Evolutionary conservation across 2,329 filamentous ascomycete species (phyloP).

Genomic region (Alternaria ethzedia): DNA sequence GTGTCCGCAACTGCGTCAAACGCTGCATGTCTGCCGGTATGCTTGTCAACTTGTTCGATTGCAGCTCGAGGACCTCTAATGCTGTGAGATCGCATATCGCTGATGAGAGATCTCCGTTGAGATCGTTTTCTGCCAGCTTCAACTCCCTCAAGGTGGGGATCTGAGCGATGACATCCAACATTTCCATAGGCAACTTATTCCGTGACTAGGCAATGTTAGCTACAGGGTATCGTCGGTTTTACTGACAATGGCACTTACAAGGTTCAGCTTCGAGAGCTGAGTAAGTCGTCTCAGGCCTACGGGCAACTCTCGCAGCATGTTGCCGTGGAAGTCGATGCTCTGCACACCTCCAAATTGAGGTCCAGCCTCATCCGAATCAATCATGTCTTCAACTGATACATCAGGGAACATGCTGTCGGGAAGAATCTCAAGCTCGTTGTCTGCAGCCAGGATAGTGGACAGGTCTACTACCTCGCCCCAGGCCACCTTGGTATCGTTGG

Average conservation of each 20-base stretch:
- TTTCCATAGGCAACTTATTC: slow-evolving; percentile 77
- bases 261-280: slow-evolving; percentile 78
- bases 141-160: slow-evolving; percentile 77
- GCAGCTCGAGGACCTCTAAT: slow-evolving; percentile 82
- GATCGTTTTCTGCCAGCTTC: slow-evolving; percentile 65
- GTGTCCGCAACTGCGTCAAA: slow-evolving; percentile 71
- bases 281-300: slow-evolving; percentile 75
- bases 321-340: slow-evolving; percentile 84
- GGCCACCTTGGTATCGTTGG: slow-evolving; percentile 65
- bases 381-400: slow-evolving; percentile 57
- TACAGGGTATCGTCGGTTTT: neutral
- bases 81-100: slow-evolving; percentile 69
- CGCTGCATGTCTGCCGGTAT: slow-evolving; percentile 72
- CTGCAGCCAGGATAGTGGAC: slow-evolving; percentile 81
- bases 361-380: slow-evolving; percentile 68
- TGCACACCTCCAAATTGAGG: slow-evolving; percentile 85
- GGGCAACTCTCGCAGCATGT: slow-evolving; percentile 74
- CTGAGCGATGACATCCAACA: slow-evolving; percentile 75
- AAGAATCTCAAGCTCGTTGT: slow-evolving; percentile 82
- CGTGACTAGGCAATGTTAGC: slow-evolving; percentile 64
- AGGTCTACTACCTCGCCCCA: slow-evolving; percentile 95
- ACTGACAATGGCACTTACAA: slow-evolving; percentile 60
- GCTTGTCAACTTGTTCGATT: slow-evolving; percentile 76
- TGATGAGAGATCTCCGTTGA: slow-evolving; percentile 58
- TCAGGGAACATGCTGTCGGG: slow-evolving; percentile 82